These are phyloP conservation scores for Rugosomyces carneus DNA, from an alignment of 1,284 basidiomycete species.

Conservation along the genomic window DNA sequence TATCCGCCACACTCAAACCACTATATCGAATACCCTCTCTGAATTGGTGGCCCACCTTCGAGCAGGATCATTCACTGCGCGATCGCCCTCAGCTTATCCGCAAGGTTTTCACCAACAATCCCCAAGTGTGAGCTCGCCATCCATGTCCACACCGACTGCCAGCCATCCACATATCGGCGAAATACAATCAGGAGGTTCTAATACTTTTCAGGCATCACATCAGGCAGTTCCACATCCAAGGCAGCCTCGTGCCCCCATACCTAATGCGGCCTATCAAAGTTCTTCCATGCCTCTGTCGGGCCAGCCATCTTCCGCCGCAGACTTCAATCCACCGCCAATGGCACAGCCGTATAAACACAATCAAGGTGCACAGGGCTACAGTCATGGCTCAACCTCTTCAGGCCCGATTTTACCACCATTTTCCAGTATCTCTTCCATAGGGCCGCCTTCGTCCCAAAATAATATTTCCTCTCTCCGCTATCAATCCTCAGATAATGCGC, in stretches of 20 bases:
- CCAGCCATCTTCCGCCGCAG: conserved; percentile 21
- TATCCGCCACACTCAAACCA: conserved; percentile 60
- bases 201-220: conserved; percentile 27
- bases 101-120: conserved; percentile 54
- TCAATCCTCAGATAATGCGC: conserved; percentile 38
- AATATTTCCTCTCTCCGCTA: conserved; percentile 57
- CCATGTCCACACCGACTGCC: conserved; percentile 51
- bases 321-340: conserved; percentile 23
- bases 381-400: conserved; percentile 25
- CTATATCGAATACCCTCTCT: conserved; percentile 70
- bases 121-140: conserved; percentile 60
- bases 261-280: conserved; percentile 23
- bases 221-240: conserved; percentile 23
- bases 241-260: conserved; percentile 24
- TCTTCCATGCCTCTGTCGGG: conserved; percentile 20
- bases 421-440: conserved; percentile 60
- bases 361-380: conserved; percentile 24
- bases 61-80: conserved; percentile 39
- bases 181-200: conserved; percentile 24
- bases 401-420: conserved; percentile 63
- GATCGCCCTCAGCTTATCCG: conserved; percentile 59
- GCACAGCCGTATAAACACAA: conserved; percentile 28
- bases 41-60: conserved; percentile 71
- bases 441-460: conserved; percentile 37
- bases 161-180: conserved; percentile 38